Conservation (phyloP, 2,329 filamentous ascomycete genomes). For the Leptographium wingfieldii region DNA sequence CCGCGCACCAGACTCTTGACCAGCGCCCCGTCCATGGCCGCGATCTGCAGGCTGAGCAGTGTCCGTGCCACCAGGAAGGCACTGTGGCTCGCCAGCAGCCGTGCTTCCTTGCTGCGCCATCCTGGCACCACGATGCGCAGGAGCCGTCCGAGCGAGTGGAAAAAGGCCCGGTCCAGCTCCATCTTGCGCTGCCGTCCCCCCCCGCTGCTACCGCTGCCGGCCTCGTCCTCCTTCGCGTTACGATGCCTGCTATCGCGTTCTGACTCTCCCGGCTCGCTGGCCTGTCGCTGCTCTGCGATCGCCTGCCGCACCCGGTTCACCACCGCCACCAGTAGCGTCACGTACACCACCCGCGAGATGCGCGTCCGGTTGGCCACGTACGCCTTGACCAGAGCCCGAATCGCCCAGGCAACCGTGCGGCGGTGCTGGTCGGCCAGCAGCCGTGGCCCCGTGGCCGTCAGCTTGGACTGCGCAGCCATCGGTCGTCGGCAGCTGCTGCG, state of each 20-base stretch:
- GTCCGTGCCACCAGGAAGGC: constrained; percentile 86
- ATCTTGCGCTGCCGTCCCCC: constrained; percentile 54
- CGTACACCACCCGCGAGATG: constrained; percentile 73
- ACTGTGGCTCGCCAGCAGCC: constrained; percentile 79
- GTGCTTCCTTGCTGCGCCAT: constrained; percentile 77
- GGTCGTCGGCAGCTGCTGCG: not conserved
- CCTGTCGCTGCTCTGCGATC: constrained; percentile 83
- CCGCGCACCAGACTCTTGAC: constrained; percentile 89
- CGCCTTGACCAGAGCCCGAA: constrained; percentile 54
- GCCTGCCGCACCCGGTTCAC: constrained; percentile 58
- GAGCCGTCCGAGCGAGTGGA: constrained; percentile 62
- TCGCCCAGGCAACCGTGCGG: constrained; percentile 49
- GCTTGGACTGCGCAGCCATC: constrained; percentile 56
- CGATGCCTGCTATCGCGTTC: constrained; percentile 16
- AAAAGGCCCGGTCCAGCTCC: constrained; percentile 77
- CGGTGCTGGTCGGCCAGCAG: constrained; percentile 37
- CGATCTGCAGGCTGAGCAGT: constrained; percentile 87
- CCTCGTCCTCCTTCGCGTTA: not conserved
- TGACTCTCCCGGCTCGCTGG: constrained; percentile 37
- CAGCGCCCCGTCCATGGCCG: constrained; percentile 85
- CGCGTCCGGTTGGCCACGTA: constrained; percentile 71
- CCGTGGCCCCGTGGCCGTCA: constrained; percentile 25
- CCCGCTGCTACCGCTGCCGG: not conserved
- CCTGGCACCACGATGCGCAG: constrained; percentile 82
- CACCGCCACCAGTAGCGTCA: constrained; percentile 68